Percentiles rank a stretch among this genome's conserved stretches.
These are phyloP conservation scores for Lodderomyces margitis DNA, from an alignment of 1,139 yeast genomes.

Conservation along the genomic window DNA sequence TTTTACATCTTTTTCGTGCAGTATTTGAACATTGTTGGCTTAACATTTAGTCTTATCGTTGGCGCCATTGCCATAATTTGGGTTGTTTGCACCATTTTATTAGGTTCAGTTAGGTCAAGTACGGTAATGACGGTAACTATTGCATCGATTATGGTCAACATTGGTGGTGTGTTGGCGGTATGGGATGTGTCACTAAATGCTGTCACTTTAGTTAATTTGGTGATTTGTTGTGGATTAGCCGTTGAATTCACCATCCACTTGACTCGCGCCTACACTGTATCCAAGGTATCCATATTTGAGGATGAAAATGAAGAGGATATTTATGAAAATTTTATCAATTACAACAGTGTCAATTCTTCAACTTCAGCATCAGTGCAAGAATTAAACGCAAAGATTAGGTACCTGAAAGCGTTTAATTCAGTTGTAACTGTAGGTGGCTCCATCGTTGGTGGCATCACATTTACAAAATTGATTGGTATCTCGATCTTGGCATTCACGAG, in stretches of 20 bases:
- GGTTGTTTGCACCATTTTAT: constrained; percentile 50
- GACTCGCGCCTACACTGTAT: constrained; percentile 65
- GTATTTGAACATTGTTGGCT: constrained; percentile 59
- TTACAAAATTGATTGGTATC: constrained; percentile 88
- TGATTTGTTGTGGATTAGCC: constrained; percentile 88
- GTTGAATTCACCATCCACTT: constrained; percentile 92
- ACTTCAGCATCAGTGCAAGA: constrained; percentile 4
- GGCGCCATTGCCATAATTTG: constrained; percentile 59
- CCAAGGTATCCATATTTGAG: constrained; percentile 16
- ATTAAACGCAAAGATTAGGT: constrained; percentile 11
- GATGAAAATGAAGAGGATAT: constrained; percentile 16
- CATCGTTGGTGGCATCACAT: constrained; percentile 83
- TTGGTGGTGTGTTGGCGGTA: constrained; percentile 77
- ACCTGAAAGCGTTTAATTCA: constrained; percentile 49
- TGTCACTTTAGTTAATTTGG: constrained; percentile 79
- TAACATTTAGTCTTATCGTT: constrained; percentile 55
- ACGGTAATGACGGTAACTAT: constrained; percentile 58
- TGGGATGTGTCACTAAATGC: constrained; percentile 84
- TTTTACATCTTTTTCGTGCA: constrained; percentile 92
- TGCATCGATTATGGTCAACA: constrained; percentile 60
- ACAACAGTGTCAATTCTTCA: constrained; percentile 6
- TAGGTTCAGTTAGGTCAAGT: constrained; percentile 70
- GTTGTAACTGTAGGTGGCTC: constrained; percentile 80
- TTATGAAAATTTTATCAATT: constrained; percentile 17
- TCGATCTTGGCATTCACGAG: constrained; percentile 80